A percentile compares a stretch with the other conserved stretches of the same genome.
phyloP scores from a whole-genome alignment of 257 asterid species.

The Solanum megistacrolobum region DNA sequence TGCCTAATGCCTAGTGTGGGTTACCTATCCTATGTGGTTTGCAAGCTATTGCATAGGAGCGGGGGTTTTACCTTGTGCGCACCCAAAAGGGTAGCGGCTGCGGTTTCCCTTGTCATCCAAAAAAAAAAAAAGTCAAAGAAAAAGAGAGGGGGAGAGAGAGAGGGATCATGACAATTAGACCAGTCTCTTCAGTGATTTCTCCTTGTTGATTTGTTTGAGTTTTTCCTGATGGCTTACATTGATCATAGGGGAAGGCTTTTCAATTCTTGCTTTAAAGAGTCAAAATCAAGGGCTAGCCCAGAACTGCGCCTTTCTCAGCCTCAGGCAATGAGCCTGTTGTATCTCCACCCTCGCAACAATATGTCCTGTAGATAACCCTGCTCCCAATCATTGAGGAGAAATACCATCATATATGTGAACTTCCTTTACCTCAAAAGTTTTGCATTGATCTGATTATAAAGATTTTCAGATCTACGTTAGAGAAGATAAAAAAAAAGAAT shows the following conservation, averaged over 20 bases:
- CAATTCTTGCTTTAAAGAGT: not conserved
- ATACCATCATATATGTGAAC: not conserved
- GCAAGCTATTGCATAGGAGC: no score
- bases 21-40: no score
- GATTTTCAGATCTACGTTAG: not conserved
- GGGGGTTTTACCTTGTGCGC: no score
- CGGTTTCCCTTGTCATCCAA: no score
- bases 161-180: not conserved
- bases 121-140: no score
- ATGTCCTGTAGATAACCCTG: not conserved
- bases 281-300: not conserved
- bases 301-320: not conserved
- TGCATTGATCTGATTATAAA: not conserved
- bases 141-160: not conserved
- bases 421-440: not conserved
- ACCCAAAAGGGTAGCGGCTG: no score
- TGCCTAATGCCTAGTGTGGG: no score
- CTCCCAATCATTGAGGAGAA: not conserved
- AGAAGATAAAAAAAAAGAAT: not conserved
- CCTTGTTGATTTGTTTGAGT: not conserved
- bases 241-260: not conserved
- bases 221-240: not conserved
- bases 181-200: not conserved
- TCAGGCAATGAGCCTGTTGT: not conserved
- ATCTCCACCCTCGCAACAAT: not conserved